Base-by-base conservation (phyloP, 768 basidiomycete genomes). In the Podaxis pistillaris region DNA sequence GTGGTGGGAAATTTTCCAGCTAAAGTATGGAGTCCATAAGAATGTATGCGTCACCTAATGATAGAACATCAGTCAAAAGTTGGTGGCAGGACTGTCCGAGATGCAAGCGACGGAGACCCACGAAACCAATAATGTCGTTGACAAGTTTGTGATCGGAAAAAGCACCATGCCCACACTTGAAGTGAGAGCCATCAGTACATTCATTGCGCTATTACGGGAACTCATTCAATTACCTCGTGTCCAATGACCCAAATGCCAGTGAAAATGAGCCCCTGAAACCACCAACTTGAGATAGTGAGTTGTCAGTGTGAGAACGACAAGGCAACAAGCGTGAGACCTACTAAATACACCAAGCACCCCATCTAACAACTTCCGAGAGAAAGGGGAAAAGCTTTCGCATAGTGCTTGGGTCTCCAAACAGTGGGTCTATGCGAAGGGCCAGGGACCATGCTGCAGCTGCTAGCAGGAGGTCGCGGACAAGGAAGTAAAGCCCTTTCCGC, bases 161-260 rank as follows among this genome's bases (percentile, higher is more conserved):
- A 4, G 83, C 83, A 13, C 81, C 80, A 68, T 86, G 84, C 9
- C 84, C 84, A 66, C 83, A 84, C 82, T 84, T 60, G 30, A 41
- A 57, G n/a, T 41, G 30, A 63, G 26, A 64, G 30, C 58, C 24
- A 60, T 59, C 36, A 54, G 22, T 28, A 8, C 46, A 47, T 54
- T 50, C n/a, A 37, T 30, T 12, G 52, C 4, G 56, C 56, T 56
- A 8, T 19, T 33, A 19, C 44, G 40, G 22, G 28, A 28, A 55
- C 24, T 8, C 26, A 54, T 57, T 36, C 19, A 58, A 70, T 26
- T 58, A 82, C 83, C 71, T 86, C 84, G 63, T 86, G 84, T 19
- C 84, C 84, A 49, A 86, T 83, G 33, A 85, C 83, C 83, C 83
- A 86, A 41, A 85, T 76, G 6, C 83, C 84, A 3, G 83, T 83